These are phyloP conservation scores for Torulaspora indica DNA, from an alignment of 805 yeast species.

Conservation along the genomic window DNA sequence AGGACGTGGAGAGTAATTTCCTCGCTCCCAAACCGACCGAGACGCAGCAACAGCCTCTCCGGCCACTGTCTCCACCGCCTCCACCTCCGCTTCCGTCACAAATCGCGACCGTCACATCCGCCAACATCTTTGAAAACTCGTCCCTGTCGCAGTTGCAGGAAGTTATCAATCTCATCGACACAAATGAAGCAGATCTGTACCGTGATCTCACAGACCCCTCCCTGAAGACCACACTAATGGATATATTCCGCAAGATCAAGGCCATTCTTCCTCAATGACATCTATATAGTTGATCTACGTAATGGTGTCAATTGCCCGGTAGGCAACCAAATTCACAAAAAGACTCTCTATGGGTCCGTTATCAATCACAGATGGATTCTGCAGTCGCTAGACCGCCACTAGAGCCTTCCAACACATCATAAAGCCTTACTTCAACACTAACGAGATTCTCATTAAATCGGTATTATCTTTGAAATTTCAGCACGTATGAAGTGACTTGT, in stretches of 20 bases:
- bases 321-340: background rate
- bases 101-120: constrained; percentile 9
- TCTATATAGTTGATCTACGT: constrained; percentile 1
- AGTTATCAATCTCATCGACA: constrained; percentile 16
- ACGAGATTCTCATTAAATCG: too few species aligned
- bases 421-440: too few species aligned
- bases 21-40: background rate
- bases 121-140: constrained; percentile 19
- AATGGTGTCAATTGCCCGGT: background rate
- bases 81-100: constrained; percentile 4
- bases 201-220: constrained; percentile 17
- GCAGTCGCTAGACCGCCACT: too few species aligned
- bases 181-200: constrained; percentile 20
- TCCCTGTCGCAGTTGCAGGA: constrained; percentile 17
- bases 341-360: background rate
- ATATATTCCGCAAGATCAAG: constrained; percentile 19
- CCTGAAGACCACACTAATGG: constrained; percentile 14
- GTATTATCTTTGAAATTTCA: background rate
- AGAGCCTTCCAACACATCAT: too few species aligned
- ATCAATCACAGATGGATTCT: background rate
- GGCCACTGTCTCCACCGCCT: constrained; percentile 1
- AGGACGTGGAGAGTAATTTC: constrained; percentile 2
- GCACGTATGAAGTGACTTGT: background rate
- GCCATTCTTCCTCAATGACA: constrained; percentile 18
- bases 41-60: background rate